Evolutionary conservation across 768 basidiomycete genomes (phyloP).

Genomic region (Rhodotorula babjevae): DNA sequence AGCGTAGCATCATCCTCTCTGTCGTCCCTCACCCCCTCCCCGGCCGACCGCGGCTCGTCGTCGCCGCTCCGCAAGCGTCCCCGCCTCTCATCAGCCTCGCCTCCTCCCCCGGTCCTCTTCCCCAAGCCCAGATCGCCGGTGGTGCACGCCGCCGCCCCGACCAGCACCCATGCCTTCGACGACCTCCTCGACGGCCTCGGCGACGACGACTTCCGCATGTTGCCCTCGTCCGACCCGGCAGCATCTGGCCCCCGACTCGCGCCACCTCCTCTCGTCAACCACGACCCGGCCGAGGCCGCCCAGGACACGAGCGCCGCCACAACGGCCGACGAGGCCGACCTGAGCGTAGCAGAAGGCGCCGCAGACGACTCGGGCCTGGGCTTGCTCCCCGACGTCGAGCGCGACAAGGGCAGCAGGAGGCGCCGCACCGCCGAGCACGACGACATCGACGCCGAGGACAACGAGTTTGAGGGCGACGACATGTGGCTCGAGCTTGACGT

Average conservation of each 20-base stretch:
- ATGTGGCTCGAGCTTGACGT: conserved; percentile 36
- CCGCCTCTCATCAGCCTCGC: conserved; percentile 8
- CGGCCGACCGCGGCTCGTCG: neutral
- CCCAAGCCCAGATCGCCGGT: neutral
- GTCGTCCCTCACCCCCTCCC: conserved; percentile 1
- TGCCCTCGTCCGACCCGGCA: conserved; percentile 11
- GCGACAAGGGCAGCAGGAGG: neutral
- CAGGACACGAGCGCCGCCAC: neutral
- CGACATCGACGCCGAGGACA: neutral
- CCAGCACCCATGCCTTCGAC: neutral
- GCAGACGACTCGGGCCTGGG: conserved; percentile 32
- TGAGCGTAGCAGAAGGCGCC: neutral
- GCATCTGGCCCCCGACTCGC: too few relatives aligned
- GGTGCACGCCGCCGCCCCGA: neutral
- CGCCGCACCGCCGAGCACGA: neutral
- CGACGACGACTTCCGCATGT: conserved; percentile 12
- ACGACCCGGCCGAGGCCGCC: neutral
- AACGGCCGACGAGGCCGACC: neutral
- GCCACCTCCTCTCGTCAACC: too few relatives aligned
- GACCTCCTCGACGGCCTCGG: conserved; percentile 16
- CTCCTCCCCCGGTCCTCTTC: neutral
- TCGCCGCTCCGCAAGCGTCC: conserved; percentile 19
- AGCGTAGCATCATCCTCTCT: neutral
- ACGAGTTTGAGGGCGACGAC: conserved; percentile 33
- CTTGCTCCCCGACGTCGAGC: conserved; percentile 1